Evolutionary conservation across 2,329 filamentous ascomycete genomes (phyloP), one percentile per base, ranked within the genome.

Genomic region (Hypoxylon sp.): DNA sequence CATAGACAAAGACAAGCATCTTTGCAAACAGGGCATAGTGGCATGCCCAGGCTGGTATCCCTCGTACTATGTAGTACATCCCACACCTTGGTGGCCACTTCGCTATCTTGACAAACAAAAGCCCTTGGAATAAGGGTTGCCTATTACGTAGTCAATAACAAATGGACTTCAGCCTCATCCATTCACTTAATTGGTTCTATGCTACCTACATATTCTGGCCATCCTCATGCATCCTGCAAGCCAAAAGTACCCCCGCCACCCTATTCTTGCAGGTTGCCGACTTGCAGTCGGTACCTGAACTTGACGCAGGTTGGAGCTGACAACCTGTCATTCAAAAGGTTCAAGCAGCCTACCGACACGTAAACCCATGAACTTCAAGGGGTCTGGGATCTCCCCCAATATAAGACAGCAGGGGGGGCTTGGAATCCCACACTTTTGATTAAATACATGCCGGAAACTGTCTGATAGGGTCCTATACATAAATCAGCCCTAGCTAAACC

Each of bases 111-210:
- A 31, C 63, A 46, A 37, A 58, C 35, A 9, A 22, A 19, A 22
- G 17, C 6, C 5, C n/a, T 31, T 31, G 8, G 29, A 10, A 17
- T 19, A 9, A 31, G 19, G 26, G 29, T 26, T 35, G 22, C 42
- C 9, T 31, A 42, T 14, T 58, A 52, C 33, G 44, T 35, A 47
- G 24, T 44, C 19, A 33, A 29, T 14, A 31, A 31, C 22, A 51
- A 47, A 33, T 22, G 46, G 2, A 37, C 10, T 58, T 68, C 46
- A 70, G 68, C 68, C 68, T 65, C 54, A 70, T 60, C 17, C 5
- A 22, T 29, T 33, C 44, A 42, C 19, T 39, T 29, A 61, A 69
- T 37, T 63, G 22, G 63, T 39, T 61, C 22, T 54, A 63, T 50
- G 44, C 13, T 42, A 37, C 35, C 19, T 22, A 13, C 6, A 3